Evolutionary conservation across 176 grass and related monocot species (phyloP).

Genomic region (Eleusine coracana): DNA sequence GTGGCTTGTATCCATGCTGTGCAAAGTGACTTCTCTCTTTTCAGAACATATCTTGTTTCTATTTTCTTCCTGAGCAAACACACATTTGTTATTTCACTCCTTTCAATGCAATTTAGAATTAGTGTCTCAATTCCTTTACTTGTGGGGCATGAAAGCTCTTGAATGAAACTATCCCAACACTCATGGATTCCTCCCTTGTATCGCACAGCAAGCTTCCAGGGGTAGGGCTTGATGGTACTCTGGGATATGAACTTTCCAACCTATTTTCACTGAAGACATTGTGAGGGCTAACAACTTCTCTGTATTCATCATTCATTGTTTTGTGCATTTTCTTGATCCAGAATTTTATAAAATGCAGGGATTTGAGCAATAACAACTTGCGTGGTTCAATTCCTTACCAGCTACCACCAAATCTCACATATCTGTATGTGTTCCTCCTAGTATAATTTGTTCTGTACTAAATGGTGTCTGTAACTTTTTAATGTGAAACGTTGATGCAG

Average conservation of each 20-base stretch:
- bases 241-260: conserved; percentile 82
- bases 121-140: conserved; percentile 20
- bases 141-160: conserved; percentile 24
- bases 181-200: conserved; percentile 8
- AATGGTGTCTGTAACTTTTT: background rate
- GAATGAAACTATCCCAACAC: background rate
- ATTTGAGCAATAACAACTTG: conserved; percentile 88
- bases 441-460: conserved; percentile 17
- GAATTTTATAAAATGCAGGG: conserved; percentile 57
- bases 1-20: background rate
- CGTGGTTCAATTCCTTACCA: conserved; percentile 85
- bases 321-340: conserved; percentile 9
- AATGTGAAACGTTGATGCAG: conserved; percentile 51
- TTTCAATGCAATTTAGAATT: background rate
- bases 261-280: conserved; percentile 78
- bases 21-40: background rate
- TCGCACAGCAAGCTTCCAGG: conserved; percentile 73
- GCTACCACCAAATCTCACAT: conserved; percentile 80
- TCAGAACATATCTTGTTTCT: background rate
- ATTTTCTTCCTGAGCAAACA: background rate
- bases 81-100: background rate
- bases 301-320: background rate
- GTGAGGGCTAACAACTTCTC: conserved; percentile 56
- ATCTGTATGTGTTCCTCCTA: conserved; percentile 65
- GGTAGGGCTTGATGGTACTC: conserved; percentile 66